These are phyloP conservation scores for Phoma herbarum DNA, from an alignment of 2,329 filamentous ascomycete species.

Conservation along the genomic window DNA sequence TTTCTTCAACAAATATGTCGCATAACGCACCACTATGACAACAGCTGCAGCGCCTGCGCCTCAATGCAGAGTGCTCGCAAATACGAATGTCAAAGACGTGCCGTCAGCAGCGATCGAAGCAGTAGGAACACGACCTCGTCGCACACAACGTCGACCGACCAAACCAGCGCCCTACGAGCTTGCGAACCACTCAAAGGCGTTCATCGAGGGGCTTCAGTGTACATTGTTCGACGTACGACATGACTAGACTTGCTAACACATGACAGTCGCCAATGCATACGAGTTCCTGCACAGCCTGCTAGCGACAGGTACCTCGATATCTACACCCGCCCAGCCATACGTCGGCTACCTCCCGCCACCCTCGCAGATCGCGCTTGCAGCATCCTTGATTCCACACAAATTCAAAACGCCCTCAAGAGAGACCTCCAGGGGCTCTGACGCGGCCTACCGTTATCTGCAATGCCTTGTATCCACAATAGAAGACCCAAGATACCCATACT, in stretches of 20 bases:
- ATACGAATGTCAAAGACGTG: neutral
- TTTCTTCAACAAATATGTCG: slow-evolving; percentile 1
- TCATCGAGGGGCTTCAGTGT: slow-evolving; percentile 49
- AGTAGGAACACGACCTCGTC: slow-evolving; percentile 37
- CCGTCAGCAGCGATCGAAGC: slow-evolving; percentile 33
- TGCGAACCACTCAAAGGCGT: slow-evolving; percentile 48
- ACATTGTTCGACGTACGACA: neutral
- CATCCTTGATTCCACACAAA: slow-evolving; percentile 83
- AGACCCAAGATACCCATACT: slow-evolving; percentile 69
- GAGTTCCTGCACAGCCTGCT: slow-evolving; percentile 48
- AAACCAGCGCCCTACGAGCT: slow-evolving; percentile 48
- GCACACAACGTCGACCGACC: slow-evolving; percentile 40
- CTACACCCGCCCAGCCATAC: slow-evolving; percentile 44
- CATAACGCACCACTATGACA: slow-evolving; percentile 4
- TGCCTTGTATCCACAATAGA: slow-evolving; percentile 72
- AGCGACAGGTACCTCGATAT: slow-evolving; percentile 44
- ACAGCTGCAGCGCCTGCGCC: slow-evolving; percentile 1
- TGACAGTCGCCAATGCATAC: slow-evolving; percentile 45
- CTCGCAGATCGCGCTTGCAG: slow-evolving; percentile 78
- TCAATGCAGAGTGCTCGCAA: neutral
- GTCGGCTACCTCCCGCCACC: slow-evolving; percentile 73
- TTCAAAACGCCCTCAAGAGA: slow-evolving; percentile 72
- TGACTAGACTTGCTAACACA: neutral
- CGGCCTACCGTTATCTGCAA: slow-evolving; percentile 75
- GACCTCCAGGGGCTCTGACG: slow-evolving; percentile 68